phyloP scores from a whole-genome alignment of 176 grass and related monocot species.

The Saccharum spontaneum region DNA sequence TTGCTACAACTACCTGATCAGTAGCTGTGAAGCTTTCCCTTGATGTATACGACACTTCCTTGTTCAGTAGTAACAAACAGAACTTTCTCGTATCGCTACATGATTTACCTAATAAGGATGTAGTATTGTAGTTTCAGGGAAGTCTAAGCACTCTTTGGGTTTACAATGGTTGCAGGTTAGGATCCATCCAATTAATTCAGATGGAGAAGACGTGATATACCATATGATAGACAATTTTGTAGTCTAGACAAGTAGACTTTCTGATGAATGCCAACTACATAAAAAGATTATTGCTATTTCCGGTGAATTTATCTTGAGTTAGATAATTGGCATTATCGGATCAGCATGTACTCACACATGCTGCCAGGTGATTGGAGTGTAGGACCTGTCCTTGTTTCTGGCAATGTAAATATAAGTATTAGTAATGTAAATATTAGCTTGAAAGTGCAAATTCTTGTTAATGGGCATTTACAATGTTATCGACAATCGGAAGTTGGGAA shows the following conservation, averaged over 20 bases:
- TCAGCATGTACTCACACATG: background rate
- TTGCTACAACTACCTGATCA: background rate
- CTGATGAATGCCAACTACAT: background rate
- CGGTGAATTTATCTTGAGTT: background rate
- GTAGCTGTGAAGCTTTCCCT: background rate
- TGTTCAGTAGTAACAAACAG: background rate
- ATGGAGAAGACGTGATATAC: conserved; percentile 82
- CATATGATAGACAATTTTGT: conserved; percentile 98
- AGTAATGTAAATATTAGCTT: conserved; percentile 12
- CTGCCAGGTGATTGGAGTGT: background rate
- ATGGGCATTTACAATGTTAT: background rate
- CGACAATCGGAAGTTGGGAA: background rate
- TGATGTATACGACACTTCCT: background rate
- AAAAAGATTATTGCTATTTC: background rate
- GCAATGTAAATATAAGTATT: background rate
- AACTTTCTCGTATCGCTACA: background rate
- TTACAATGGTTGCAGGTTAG: conserved; percentile 62
- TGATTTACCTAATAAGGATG: background rate
- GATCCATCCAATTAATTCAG: conserved; percentile 66
- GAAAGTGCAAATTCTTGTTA: background rate
- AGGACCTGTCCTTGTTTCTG: background rate
- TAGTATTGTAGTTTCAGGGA: background rate
- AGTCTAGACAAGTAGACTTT: conserved; percentile 44
- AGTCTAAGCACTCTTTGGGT: background rate
- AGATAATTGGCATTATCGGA: background rate